These are phyloP conservation scores for Thalia dealbata DNA, from an alignment of 176 grass and related monocot species.

Conservation along the genomic window DNA sequence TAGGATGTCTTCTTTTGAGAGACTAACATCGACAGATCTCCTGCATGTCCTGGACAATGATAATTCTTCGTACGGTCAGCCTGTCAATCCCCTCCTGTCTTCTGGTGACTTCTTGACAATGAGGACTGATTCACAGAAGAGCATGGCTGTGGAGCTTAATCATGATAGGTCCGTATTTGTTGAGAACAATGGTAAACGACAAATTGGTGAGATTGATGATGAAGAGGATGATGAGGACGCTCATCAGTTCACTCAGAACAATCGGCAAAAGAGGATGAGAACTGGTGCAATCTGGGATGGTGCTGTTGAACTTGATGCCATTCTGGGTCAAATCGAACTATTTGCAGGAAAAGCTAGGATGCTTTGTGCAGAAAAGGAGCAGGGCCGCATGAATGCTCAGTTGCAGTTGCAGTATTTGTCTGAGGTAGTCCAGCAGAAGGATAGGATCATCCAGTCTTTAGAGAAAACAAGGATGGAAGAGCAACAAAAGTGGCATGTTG, in stretches of 20 bases:
- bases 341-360: conserved; percentile 36
- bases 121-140: conserved; percentile 50
- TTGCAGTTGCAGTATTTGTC: conserved; percentile 38
- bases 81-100: conserved; percentile 39
- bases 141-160: conserved; percentile 26
- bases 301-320: conserved; percentile 29
- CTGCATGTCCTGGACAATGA: conserved; percentile 59
- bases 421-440: conserved; percentile 47
- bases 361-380: conserved; percentile 43
- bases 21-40: conserved; percentile 57
- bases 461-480: conserved; percentile 46
- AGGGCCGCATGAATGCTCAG: conserved; percentile 30
- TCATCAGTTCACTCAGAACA: conserved; percentile 37
- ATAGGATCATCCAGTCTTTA: conserved; percentile 40
- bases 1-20: conserved; percentile 30
- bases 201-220: conserved; percentile 55
- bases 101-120: conserved; percentile 74
- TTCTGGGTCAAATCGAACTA: conserved; percentile 30
- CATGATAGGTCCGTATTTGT: conserved; percentile 40
- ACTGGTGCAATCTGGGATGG: conserved; percentile 25
- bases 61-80: conserved; percentile 28
- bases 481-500: conserved; percentile 45
- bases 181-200: conserved; percentile 60
- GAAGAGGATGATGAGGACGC: conserved; percentile 41
- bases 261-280: conserved; percentile 45